phyloP scores from a whole-genome alignment of 306 rosid species.

The Alnus glutinosa region DNA sequence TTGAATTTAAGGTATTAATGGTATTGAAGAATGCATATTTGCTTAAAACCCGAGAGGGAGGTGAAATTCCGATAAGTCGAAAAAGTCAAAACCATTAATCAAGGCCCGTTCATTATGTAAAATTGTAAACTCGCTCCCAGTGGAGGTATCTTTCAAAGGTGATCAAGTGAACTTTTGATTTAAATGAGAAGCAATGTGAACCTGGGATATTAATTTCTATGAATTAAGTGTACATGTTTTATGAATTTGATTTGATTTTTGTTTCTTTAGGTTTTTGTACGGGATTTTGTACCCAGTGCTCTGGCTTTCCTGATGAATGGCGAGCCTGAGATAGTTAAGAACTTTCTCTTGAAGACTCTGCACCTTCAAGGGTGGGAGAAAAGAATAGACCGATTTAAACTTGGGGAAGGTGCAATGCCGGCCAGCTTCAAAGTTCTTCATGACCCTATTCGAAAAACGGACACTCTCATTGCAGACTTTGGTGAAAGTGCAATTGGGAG shows the following conservation, averaged over 20 bases:
- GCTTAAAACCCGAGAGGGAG: not conserved
- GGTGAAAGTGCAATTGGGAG: slow-evolving; percentile 97
- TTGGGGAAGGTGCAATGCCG: slow-evolving; percentile 95
- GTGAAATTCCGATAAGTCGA: not conserved
- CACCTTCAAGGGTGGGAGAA: slow-evolving; percentile 94
- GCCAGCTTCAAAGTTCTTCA: slow-evolving; percentile 95
- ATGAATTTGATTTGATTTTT: slow-evolving; percentile 3
- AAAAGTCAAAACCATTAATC: not conserved
- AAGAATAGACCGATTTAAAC: slow-evolving; percentile 85
- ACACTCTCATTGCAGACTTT: slow-evolving; percentile 81
- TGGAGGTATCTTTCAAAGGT: not conserved
- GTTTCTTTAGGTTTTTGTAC: slow-evolving; percentile 67
- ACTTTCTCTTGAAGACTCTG: slow-evolving; percentile 82
- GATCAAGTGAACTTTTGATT: not conserved
- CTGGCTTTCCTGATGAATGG: slow-evolving; percentile 92
- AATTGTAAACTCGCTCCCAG: not conserved
- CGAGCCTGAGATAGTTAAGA: slow-evolving; percentile 84
- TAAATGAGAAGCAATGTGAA: not conserved
- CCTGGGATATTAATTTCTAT: not conserved
- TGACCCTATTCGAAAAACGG: slow-evolving; percentile 71
- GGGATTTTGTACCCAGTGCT: slow-evolving; percentile 95
- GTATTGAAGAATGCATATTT: not conserved
- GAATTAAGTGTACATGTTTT: not conserved
- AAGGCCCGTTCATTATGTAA: not conserved
- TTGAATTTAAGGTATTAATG: not conserved